These are phyloP conservation scores for Kazachstania taianensis DNA, from an alignment of 805 yeast genomes.

Conservation along the genomic window DNA sequence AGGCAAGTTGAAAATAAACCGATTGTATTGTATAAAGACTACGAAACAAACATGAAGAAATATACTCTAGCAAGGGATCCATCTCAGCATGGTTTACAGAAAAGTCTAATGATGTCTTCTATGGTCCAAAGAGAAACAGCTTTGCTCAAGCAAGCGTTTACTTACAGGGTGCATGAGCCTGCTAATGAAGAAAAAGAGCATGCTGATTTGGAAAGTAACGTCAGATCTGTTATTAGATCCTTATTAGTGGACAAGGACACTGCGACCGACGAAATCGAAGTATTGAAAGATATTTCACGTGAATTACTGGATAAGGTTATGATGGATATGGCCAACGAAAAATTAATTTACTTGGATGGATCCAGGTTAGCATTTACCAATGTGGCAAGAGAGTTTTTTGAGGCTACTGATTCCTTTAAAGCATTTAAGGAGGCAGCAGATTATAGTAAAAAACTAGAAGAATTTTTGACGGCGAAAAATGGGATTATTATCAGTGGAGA, in stretches of 20 bases:
- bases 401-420: constrained; percentile 22
- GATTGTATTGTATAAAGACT: constrained; percentile 24
- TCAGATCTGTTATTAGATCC: constrained; percentile 29
- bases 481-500: constrained; percentile 47
- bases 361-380: constrained; percentile 30
- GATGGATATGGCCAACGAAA: constrained; percentile 37
- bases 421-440: constrained; percentile 38
- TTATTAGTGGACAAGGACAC: constrained; percentile 25
- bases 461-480: constrained; percentile 35
- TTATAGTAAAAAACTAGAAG: constrained; percentile 36
- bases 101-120: constrained; percentile 46
- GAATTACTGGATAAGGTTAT: constrained; percentile 41
- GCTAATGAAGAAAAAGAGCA: constrained; percentile 10
- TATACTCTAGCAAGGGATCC: constrained; percentile 34
- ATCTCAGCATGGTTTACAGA: constrained; percentile 20
- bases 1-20: constrained; percentile 13
- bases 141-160: constrained; percentile 38
- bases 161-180: constrained; percentile 12
- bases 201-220: constrained; percentile 15
- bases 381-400: constrained; percentile 16
- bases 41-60: constrained; percentile 38
- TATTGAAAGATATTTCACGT: constrained; percentile 33
- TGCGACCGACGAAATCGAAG: constrained; percentile 23
- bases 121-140: constrained; percentile 61
- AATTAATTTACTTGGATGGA: constrained; percentile 43